Conservation (phyloP, 768 basidiomycete genomes). For the Phaeolepiota aurea region DNA sequence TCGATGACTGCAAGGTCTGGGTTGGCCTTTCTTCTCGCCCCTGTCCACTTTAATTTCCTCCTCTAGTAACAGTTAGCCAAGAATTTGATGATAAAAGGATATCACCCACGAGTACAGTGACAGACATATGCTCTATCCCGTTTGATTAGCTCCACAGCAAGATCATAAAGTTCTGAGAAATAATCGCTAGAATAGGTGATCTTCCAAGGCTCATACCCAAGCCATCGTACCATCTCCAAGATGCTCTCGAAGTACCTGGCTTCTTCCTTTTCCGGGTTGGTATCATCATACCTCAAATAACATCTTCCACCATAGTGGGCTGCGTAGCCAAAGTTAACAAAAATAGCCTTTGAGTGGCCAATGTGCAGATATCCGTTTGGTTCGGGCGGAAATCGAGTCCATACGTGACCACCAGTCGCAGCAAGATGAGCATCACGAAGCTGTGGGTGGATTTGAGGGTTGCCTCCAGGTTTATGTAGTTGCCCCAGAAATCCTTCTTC, state of each 20-base stretch:
- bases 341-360: conserved; percentile 98
- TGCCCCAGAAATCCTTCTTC: conserved; percentile 90
- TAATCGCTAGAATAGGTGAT: conserved; percentile 99
- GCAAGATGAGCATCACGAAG: conserved; percentile 78
- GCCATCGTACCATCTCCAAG: conserved; percentile 90
- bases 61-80: conserved; percentile 35
- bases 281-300: conserved; percentile 95
- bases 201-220: conserved; percentile 97
- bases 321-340: conserved; percentile 98
- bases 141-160: conserved; percentile 84
- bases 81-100: neutral
- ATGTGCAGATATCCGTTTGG: conserved; percentile 95
- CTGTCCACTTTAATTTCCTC: conserved; percentile 88
- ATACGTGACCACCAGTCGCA: conserved; percentile 73
- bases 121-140: conserved; percentile 93
- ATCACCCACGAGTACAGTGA: conserved; percentile 81
- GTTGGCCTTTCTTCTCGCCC: conserved; percentile 76
- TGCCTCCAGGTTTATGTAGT: conserved; percentile 90
- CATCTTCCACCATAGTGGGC: conserved; percentile 88
- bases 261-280: conserved; percentile 98
- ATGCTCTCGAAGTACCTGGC: conserved; percentile 94
- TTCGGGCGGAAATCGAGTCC: conserved; percentile 97
- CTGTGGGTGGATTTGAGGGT: conserved; percentile 73
- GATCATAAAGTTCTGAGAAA: conserved; percentile 77
- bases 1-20: conserved; percentile 82